Conservation (phyloP, 805 yeast species). For the Suhomyces faveliae region DNA sequence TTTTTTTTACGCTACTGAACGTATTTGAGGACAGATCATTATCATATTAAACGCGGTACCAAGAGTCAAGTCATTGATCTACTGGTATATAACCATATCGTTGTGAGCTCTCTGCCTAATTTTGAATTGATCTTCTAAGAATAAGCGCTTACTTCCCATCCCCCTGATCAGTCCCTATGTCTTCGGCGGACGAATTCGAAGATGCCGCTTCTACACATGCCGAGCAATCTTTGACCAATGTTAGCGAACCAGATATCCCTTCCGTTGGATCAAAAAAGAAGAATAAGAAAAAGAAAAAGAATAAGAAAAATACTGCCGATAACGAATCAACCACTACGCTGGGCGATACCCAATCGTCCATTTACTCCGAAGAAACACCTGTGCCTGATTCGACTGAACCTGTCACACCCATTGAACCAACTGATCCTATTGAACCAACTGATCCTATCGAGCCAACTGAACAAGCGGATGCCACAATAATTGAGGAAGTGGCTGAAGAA, state of each 20-base stretch:
- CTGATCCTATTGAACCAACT: too few relatives aligned
- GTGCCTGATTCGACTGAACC: too few relatives aligned
- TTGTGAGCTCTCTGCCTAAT: neutral
- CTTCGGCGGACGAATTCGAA: conserved; percentile 23
- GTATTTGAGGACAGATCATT: too few relatives aligned
- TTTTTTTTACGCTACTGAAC: neutral
- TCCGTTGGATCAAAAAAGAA: conserved; percentile 5
- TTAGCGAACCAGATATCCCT: neutral
- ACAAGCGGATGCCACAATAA: neutral
- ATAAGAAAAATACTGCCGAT: neutral
- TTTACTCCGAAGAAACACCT: neutral
- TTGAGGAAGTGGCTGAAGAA: neutral
- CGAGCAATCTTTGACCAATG: neutral
- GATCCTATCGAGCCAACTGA: conserved; percentile 4
- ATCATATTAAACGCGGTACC: neutral
- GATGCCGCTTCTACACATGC: conserved; percentile 15
- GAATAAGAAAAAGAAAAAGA: conserved; percentile 6
- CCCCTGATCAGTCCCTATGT: conserved; percentile 7
- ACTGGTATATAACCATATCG: neutral
- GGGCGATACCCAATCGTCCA: conserved; percentile 1
- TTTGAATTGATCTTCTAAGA: neutral
- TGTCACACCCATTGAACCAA: too few relatives aligned
- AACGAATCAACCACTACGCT: conserved; percentile 4
- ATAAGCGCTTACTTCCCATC: neutral
- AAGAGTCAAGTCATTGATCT: neutral